Evolutionary conservation across 129 eudicot species (phyloP).

Genomic region (Oenanthe sinensis): DNA sequence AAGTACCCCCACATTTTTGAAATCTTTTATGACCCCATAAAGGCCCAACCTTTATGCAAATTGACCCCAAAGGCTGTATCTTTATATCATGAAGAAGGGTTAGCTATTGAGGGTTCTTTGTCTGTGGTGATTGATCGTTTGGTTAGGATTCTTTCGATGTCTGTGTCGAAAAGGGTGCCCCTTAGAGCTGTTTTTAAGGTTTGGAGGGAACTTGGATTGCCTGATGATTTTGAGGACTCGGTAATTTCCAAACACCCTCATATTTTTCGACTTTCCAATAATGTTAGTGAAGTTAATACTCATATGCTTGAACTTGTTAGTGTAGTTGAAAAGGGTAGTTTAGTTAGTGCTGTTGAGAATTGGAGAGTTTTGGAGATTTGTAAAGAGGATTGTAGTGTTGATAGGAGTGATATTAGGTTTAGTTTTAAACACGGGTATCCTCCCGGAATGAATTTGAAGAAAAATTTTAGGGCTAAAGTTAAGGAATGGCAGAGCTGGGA

Average conservation of each 20-base stretch:
- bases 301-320: constrained; percentile 49
- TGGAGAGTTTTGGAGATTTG: constrained; percentile 90
- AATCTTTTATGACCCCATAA: constrained; percentile 45
- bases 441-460: constrained; percentile 69
- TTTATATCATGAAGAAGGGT: constrained; percentile 35
- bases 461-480: constrained; percentile 58
- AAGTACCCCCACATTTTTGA: constrained; percentile 73
- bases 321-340: constrained; percentile 14
- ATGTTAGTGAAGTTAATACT: constrained; percentile 71
- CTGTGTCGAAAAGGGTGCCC: constrained; percentile 53
- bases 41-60: constrained; percentile 39
- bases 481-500: constrained; percentile 82
- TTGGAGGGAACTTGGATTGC: constrained; percentile 84
- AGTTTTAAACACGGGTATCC: constrained; percentile 79
- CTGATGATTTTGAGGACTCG: constrained; percentile 83
- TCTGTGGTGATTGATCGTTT: constrained; percentile 53
- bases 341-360: constrained; percentile 56
- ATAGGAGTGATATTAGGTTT: constrained; percentile 50
- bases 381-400: constrained; percentile 53
- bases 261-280: constrained; percentile 40
- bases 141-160: constrained; percentile 72
- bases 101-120: constrained; percentile 36
- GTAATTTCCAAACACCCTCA: constrained; percentile 40
- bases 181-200: constrained; percentile 80
- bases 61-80: constrained; percentile 48